Percentiles rank a stretch among this genome's conserved stretches.
Conservation (phyloP, 179 eudicot genomes). For the Monotropa hypopitys region DNA sequence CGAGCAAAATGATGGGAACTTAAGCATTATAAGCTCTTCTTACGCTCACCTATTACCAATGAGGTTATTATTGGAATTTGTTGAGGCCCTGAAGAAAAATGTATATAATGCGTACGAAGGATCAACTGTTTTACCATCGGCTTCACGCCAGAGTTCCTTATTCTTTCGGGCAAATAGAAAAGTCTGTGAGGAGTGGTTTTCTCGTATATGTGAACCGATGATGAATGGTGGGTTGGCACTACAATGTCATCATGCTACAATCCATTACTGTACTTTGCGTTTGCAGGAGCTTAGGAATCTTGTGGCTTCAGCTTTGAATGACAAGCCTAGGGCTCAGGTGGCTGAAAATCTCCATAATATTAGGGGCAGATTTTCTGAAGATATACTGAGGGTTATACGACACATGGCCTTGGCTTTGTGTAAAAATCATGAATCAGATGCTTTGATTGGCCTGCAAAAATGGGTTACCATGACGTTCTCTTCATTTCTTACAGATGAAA, state of each 20-base stretch:
- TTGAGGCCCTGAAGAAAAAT: conserved; percentile 95
- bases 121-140: conserved; percentile 58
- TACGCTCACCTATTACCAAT: conserved; percentile 85
- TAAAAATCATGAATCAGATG: conserved; percentile 64
- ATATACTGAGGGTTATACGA: conserved; percentile 52
- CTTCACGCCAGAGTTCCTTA: conserved; percentile 71
- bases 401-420: conserved; percentile 81
- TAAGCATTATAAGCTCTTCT: conserved; percentile 62
- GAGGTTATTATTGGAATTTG: conserved; percentile 84
- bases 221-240: conserved; percentile 94
- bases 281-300: conserved; percentile 62
- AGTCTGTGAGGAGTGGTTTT: conserved; percentile 99
- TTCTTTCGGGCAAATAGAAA: conserved; percentile 93
- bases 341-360: conserved; percentile 43
- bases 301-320: conserved; percentile 41
- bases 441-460: conserved; percentile 74
- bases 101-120: conserved; percentile 97
- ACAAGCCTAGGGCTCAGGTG: conserved; percentile 49
- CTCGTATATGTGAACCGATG: conserved; percentile 99
- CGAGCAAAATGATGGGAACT: conserved; percentile 73
- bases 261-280: conserved; percentile 68
- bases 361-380: conserved; percentile 45
- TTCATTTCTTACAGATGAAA: conserved; percentile 57
- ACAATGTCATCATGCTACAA: conserved; percentile 83
- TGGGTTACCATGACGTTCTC: conserved; percentile 60